Evolutionary conservation across 2,329 filamentous ascomycete species (phyloP).

Genomic region (Nothopassalora personata): DNA sequence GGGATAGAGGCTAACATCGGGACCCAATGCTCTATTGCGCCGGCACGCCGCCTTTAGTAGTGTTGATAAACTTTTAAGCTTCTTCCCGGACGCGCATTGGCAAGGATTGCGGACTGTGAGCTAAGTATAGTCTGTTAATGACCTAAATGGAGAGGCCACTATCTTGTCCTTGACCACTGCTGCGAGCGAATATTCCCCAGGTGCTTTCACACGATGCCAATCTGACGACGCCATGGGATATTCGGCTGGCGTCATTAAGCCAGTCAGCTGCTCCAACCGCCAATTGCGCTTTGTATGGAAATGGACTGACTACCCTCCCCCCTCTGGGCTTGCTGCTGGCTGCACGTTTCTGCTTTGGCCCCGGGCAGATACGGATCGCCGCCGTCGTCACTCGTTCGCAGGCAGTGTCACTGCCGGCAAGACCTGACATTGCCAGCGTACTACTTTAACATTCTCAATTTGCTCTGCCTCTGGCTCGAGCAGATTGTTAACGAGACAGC

Average conservation of each 20-base stretch:
- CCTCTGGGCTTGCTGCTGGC: constrained; percentile 5
- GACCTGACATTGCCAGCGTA: background rate
- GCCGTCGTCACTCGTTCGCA: constrained; percentile 13
- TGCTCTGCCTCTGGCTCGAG: background rate
- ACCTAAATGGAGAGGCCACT: constrained; percentile 11
- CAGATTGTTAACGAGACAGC: background rate
- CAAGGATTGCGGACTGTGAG: constrained; percentile 11
- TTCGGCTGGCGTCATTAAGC: constrained; percentile 24
- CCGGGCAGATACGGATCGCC: constrained; percentile 20
- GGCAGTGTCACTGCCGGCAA: constrained; percentile 4
- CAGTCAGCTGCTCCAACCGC: constrained; percentile 20
- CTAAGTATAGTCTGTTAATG: constrained; percentile 24
- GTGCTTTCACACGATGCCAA: constrained; percentile 29
- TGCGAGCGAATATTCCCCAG: constrained; percentile 17
- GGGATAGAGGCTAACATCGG: constrained; percentile 3
- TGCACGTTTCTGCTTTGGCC: constrained; percentile 9
- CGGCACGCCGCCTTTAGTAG: constrained; percentile 4
- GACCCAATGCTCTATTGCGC: constrained; percentile 4
- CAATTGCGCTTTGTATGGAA: constrained; percentile 15
- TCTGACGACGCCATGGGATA: constrained; percentile 29
- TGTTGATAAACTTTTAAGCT: constrained; percentile 19
- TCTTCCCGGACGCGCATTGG: constrained; percentile 9
- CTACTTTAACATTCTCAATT: constrained; percentile 1
- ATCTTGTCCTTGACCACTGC: constrained; percentile 18
- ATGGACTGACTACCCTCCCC: constrained; percentile 6